Conservation (phyloP, 176 grass and related monocot species). For the Raddia guianensis region DNA sequence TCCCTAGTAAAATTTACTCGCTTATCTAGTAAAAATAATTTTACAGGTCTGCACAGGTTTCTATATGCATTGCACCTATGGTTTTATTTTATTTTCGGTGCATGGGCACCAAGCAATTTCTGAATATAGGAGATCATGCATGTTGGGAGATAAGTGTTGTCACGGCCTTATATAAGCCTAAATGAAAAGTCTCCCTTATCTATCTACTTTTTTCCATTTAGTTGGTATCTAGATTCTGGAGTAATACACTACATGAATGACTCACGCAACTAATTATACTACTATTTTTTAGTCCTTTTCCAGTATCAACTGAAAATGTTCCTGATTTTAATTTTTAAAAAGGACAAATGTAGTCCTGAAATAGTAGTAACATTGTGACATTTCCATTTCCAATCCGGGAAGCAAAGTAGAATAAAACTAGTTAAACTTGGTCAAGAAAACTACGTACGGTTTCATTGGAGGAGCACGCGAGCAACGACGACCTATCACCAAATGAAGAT, state of each 20-base stretch:
- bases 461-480: constrained; percentile 6
- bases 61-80: too few species aligned
- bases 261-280: neutral
- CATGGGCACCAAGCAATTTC: too few species aligned
- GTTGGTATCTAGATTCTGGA: neutral
- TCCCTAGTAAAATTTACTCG: too few species aligned
- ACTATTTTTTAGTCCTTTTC: neutral
- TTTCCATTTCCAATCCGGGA: neutral
- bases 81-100: too few species aligned
- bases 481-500: neutral
- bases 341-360: neutral
- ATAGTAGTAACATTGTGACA: neutral
- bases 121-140: too few species aligned
- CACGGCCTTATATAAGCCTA: neutral
- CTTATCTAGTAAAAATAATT: too few species aligned
- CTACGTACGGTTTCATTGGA: constrained; percentile 20
- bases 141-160: neutral
- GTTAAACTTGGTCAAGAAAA: constrained; percentile 5
- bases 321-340: neutral
- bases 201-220: neutral
- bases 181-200: neutral
- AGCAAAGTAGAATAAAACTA: neutral
- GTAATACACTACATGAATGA: neutral
- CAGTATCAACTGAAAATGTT: neutral
- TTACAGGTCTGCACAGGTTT: too few species aligned